These are phyloP conservation scores for Aspergillus sp. DNA, from an alignment of 2,329 filamentous ascomycete species.

Conservation along the genomic window DNA sequence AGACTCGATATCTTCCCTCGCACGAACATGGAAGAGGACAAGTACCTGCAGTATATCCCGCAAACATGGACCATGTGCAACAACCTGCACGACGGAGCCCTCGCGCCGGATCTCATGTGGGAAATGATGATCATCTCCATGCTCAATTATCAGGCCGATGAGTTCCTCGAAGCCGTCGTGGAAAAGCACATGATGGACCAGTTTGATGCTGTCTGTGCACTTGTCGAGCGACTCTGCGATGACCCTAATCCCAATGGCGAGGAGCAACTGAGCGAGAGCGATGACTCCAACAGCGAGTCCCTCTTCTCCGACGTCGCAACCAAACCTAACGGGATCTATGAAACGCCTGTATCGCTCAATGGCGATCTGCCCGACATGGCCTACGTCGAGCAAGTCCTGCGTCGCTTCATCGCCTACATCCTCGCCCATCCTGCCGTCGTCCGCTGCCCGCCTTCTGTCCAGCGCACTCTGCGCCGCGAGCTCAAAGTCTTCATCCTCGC, in stretches of 20 bases:
- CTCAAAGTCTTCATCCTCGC: constrained; percentile 5
- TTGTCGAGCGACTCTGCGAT: too few species aligned
- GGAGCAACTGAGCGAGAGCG: neutral
- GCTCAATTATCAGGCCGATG: constrained; percentile 20
- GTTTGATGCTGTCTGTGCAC: neutral
- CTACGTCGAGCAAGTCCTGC: neutral
- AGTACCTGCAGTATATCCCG: constrained; percentile 19
- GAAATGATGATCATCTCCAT: constrained; percentile 23
- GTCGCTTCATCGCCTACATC: neutral
- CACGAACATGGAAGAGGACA: constrained; percentile 10
- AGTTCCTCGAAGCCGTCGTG: constrained; percentile 18
- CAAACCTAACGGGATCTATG: neutral
- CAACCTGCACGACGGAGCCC: constrained; percentile 3
- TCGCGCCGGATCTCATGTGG: constrained; percentile 8
- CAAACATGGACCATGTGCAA: constrained; percentile 18
- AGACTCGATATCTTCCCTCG: constrained; percentile 12
- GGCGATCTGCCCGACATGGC: constrained; percentile 9
- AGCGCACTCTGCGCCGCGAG: neutral
- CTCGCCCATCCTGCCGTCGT: neutral
- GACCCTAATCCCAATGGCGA: too few species aligned
- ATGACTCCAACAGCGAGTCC: neutral
- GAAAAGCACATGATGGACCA: constrained; percentile 1
- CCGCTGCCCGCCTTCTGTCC: neutral
- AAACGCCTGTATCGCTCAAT: neutral
- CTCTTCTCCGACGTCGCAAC: neutral